Base-by-base conservation (phyloP, 1,284 basidiomycete genomes). In the Tilletiopsis washingtonensis region DNA sequence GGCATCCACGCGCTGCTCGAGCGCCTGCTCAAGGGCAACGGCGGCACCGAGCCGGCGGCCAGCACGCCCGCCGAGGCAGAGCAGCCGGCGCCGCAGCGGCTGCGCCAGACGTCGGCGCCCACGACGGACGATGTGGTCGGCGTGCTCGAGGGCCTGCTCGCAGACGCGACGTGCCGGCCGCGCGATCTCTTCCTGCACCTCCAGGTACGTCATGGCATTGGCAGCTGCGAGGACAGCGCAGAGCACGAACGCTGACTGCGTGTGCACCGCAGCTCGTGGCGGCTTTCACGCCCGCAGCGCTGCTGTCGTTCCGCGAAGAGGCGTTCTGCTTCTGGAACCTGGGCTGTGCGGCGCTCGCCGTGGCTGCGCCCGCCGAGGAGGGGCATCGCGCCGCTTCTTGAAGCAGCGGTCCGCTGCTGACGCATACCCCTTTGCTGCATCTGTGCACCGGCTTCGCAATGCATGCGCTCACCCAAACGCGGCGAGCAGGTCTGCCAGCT, bases 401-500 rank as follows among this genome's bases (percentile, higher is more conserved):
- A n/a, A n/a, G n/a, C n/a, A n/a, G n/a, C n/a, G n/a, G n/a, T n/a
- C n/a, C n/a, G n/a, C n/a, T n/a, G n/a, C n/a, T n/a, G n/a, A n/a
- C n/a, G n/a, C n/a, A n/a, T n/a, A n/a, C n/a, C n/a, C n/a, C n/a
- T n/a, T n/a, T n/a, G n/a, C n/a, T n/a, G n/a, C n/a, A n/a, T n/a
- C n/a, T n/a, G n/a, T n/a, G n/a, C n/a, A n/a, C n/a, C n/a, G n/a
- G n/a, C n/a, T n/a, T n/a, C n/a, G n/a, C n/a, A n/a, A n/a, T n/a
- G n/a, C n/a, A n/a, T n/a, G n/a, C n/a, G n/a, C n/a, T n/a, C n/a
- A 54, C 12, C 56, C 63, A 36, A 70, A 61, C 2, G 56, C 54
- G 14, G 68, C 61, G 3, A 71, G 47, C 3, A 71, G 37, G 38
- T 69, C 67, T 4, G 68, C 67, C 17, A 71, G 45, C 39, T 69